Evolutionary conservation across 768 basidiomycete species (phyloP).

Genomic region (Hypholoma sublateritium): DNA sequence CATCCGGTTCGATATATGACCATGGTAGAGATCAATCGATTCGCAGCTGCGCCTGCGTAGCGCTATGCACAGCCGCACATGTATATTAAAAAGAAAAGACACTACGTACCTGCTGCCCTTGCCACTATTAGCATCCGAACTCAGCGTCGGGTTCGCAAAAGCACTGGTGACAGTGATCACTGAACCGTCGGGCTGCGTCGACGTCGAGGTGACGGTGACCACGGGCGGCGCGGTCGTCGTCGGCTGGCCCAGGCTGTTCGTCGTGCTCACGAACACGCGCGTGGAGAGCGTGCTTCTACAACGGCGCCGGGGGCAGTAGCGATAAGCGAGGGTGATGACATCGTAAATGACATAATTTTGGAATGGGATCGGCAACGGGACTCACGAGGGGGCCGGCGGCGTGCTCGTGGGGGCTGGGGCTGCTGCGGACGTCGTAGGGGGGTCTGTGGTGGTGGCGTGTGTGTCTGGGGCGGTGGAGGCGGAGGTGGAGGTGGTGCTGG

Average conservation of each 20-base stretch:
- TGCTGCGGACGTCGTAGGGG: background rate
- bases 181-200: constrained; percentile 53
- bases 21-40: background rate
- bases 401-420: background rate
- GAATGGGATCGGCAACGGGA: constrained; percentile 1
- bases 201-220: constrained; percentile 56
- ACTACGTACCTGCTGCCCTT: constrained; percentile 51
- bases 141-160: constrained; percentile 72
- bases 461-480: constrained; percentile 1
- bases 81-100: background rate
- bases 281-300: constrained; percentile 54
- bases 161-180: constrained; percentile 61
- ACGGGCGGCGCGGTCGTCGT: constrained; percentile 52
- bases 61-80: background rate
- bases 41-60: background rate
- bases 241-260: constrained; percentile 51
- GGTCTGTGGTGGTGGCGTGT: background rate
- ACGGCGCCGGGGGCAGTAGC: constrained; percentile 9
- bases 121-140: constrained; percentile 40
- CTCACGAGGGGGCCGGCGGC: constrained; percentile 12
- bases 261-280: constrained; percentile 58
- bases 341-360: constrained; percentile 13
- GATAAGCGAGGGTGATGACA: constrained; percentile 14
- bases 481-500: constrained; percentile 17
- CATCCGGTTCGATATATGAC: no score